Evolutionary conservation across 768 basidiomycete genomes (phyloP), one percentile per base, ranked within the genome.

Genomic region (Mycena epipterygia): DNA sequence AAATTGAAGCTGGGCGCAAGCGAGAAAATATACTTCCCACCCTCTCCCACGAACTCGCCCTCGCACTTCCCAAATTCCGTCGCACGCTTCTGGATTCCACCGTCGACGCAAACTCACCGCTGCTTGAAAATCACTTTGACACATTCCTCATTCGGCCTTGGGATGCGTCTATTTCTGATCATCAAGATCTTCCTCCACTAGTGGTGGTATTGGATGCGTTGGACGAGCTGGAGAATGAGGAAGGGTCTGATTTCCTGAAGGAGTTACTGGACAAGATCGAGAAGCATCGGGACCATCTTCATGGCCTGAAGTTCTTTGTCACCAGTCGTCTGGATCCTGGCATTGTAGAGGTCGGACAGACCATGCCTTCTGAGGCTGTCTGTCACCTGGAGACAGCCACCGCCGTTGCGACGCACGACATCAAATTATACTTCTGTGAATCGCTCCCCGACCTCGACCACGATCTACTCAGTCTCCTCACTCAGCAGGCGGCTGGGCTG

Each of bases 261-360:
- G 11, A 42, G 14, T n/a, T 60, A 2, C 46, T 60, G n/a, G 25
- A 60, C 19, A 27, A 60, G 13, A 37, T 62, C 44, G 6, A 49
- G 46, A 33, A n/a, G 51, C 2, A 23, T 35, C 21, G 16, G 5
- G 8, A 9, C 17, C 11, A 9, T 11, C 60, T 62, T 49, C 33
- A 16, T 0, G 46, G 46, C 9, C 60, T 51, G 32, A 51, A 62
- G 60, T 49, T 62, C 51, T 32, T 62, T 6, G 32, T 62, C 48
- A 62, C 60, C 46, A 62, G 60, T 37, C 60, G 60, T 41, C 60
- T 33, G 33, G 32, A 62, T 14, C 60, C 46, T 27, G 1, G 25
- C 5, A 62, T 62, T 35, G 14, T 17, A 4, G 32, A 33, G 12
- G 32, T 35, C 25, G 33, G 60, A 32, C 23, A 33, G n/a, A 16